A percentile compares a stretch with the other conserved stretches of the same genome.
phyloP scores from a whole-genome alignment of 75 land plant genomes.

The Sequoiadendron giganteum region DNA sequence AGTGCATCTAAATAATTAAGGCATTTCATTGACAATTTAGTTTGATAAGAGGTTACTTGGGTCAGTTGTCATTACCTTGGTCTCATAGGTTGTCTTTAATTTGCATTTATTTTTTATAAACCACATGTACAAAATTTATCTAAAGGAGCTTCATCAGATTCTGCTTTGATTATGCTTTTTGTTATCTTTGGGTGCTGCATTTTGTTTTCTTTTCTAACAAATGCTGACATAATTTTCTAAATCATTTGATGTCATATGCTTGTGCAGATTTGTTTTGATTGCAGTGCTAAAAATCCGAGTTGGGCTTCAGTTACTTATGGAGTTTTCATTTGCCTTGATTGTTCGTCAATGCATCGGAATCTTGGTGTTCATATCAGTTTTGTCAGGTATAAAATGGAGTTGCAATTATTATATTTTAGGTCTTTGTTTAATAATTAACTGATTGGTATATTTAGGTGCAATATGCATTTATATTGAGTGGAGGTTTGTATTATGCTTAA shows the following conservation, averaged over 20 bases:
- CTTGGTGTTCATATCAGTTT: conserved; percentile 63
- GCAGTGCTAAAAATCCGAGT: conserved; percentile 55
- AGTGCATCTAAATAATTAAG: background rate
- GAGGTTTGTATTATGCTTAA: background rate
- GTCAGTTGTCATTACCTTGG: background rate
- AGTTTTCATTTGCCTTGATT: conserved; percentile 55
- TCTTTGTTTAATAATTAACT: background rate
- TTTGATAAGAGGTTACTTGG: background rate
- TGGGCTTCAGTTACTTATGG: conserved; percentile 62
- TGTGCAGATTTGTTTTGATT: conserved; percentile 57
- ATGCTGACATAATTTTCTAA: background rate
- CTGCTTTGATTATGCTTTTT: background rate
- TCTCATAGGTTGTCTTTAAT: background rate
- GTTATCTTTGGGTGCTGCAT: background rate
- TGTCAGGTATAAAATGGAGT: conserved; percentile 32
- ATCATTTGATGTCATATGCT: background rate
- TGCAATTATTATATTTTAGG: background rate
- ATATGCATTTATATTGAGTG: background rate
- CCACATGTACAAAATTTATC: background rate
- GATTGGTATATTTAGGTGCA: background rate
- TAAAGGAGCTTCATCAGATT: background rate
- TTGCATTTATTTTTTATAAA: background rate
- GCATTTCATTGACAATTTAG: background rate
- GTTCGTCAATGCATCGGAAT: conserved; percentile 56
- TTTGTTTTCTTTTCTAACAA: background rate